Conservation (phyloP, 2,329 filamentous ascomycete genomes). For the Tolypocladium inflatum region DNA sequence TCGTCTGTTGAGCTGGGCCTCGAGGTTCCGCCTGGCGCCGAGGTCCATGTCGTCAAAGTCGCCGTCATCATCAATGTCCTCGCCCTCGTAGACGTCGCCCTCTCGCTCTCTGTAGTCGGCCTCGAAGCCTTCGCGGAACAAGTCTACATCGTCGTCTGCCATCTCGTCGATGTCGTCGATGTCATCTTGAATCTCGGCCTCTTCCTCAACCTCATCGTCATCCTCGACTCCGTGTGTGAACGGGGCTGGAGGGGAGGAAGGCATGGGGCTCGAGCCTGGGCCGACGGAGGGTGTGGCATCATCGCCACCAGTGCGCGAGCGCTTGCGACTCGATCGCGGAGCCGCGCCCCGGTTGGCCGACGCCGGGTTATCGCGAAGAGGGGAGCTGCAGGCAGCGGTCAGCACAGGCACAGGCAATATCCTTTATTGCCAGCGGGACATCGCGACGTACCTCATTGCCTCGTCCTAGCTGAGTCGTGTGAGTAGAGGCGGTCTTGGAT, state of each 20-base stretch:
- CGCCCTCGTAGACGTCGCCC: slow-evolving; percentile 59
- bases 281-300: slow-evolving; percentile 42
- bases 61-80: slow-evolving; percentile 68
- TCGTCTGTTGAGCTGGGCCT: slow-evolving; percentile 62
- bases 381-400: slow-evolving; percentile 50
- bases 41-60: slow-evolving; percentile 63
- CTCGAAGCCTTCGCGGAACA: slow-evolving; percentile 66
- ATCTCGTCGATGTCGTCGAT: slow-evolving; percentile 72
- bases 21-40: slow-evolving; percentile 58
- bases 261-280: slow-evolving; percentile 50
- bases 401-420: slow-evolving; percentile 1
- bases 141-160: slow-evolving; percentile 72
- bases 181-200: slow-evolving; percentile 62
- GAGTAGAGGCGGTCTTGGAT: not conserved
- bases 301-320: slow-evolving; percentile 40
- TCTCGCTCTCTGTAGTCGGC: slow-evolving; percentile 60
- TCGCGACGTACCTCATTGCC: slow-evolving; percentile 14
- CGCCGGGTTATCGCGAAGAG: slow-evolving; percentile 68
- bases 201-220: slow-evolving; percentile 63
- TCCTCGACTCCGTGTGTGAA: slow-evolving; percentile 59
- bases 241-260: slow-evolving; percentile 52
- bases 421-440: not conserved
- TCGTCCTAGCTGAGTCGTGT: not conserved
- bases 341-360: slow-evolving; percentile 70
- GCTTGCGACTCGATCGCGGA: slow-evolving; percentile 42